Evolutionary conservation across 1,284 basidiomycete genomes (phyloP), one percentile per base, ranked within the genome.

Genomic region (Hymenochaete sp.): DNA sequence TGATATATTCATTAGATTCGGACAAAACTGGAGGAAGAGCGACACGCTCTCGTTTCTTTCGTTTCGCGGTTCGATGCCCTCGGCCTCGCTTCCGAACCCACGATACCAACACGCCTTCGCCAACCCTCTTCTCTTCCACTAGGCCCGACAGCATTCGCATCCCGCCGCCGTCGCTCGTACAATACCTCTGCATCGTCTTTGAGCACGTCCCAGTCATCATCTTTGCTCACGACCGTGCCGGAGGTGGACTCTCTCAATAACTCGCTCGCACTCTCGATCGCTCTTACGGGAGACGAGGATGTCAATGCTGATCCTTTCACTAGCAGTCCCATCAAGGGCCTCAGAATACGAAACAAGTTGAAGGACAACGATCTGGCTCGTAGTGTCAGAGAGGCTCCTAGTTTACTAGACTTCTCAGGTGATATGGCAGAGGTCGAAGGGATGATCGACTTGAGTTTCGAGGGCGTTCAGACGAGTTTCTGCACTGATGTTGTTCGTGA

Each of bases 31-130:
- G 84, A 88, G 58, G 80, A 80, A 44, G 82, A 88, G 60, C 72
- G 84, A 31, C 68, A 75, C 9, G 85, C 82, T 2, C 67, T 89
- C 25, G 73, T 80, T 1, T 72, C 82, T 2, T 89, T 89, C 53
- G 85, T 89, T 26, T 71, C 67, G 59, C 82, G 79, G 59, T 86
- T 88, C 55, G 85, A 89, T 59, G 72, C 81, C 3, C 58, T 82
- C 2, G 79, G 77, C 0, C 61, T 79, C 24, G 57, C 59, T 3
- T 68, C 65, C 5, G 54, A 67, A 3, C 62, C 65, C 3, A 10
- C 59, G 11, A 59, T 70, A 1, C 56, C 67, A 6, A 51, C 63
- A 1, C 49, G 31, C 2, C 41, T 51, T 4, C 38, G 42, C 14
- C 47, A 45, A 14, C 50, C 44, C 2, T 21, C 25, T 1, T 19